These are phyloP conservation scores for Iris macrosiphon DNA, from an alignment of 106 monocot species.

Conservation along the genomic window DNA sequence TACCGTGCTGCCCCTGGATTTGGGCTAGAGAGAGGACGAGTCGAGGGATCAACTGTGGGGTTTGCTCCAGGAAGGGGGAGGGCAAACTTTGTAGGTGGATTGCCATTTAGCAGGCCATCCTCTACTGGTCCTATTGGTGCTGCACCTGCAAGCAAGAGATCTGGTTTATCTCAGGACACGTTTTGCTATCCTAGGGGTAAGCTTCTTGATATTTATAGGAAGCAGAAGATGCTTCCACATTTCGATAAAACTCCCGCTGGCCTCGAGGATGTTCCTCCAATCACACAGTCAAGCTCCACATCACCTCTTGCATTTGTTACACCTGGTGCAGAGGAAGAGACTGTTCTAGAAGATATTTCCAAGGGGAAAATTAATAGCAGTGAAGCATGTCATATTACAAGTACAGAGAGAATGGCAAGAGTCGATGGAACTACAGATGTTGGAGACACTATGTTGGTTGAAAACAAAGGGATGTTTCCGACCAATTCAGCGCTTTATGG, in stretches of 20 bases:
- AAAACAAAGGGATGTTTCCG: constrained; percentile 4
- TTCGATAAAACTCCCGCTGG: constrained; percentile 32
- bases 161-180: constrained; percentile 13
- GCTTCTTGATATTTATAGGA: constrained; percentile 98
- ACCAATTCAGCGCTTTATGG: not conserved
- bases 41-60: constrained; percentile 35
- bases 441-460: constrained; percentile 1
- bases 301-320: constrained; percentile 69
- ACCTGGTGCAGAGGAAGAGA: constrained; percentile 69
- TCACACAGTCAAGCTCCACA: constrained; percentile 36
- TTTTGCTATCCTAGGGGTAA: constrained; percentile 90
- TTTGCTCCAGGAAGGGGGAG: constrained; percentile 90
- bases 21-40: constrained; percentile 65
- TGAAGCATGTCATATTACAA: constrained; percentile 24
- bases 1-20: constrained; percentile 93
- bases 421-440: constrained; percentile 14
- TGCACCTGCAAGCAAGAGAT: constrained; percentile 16
- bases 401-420: constrained; percentile 6
- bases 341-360: constrained; percentile 70
- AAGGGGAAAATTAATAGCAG: constrained; percentile 60
- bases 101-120: constrained; percentile 13
- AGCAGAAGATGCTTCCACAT: constrained; percentile 16
- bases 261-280: constrained; percentile 44
- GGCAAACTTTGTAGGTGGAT: constrained; percentile 26
- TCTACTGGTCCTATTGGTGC: constrained; percentile 63